Percentiles rank a stretch among this genome's conserved stretches.
Evolutionary conservation across 805 yeast species (phyloP).

Genomic region (Zygosaccharomyces siamensis): DNA sequence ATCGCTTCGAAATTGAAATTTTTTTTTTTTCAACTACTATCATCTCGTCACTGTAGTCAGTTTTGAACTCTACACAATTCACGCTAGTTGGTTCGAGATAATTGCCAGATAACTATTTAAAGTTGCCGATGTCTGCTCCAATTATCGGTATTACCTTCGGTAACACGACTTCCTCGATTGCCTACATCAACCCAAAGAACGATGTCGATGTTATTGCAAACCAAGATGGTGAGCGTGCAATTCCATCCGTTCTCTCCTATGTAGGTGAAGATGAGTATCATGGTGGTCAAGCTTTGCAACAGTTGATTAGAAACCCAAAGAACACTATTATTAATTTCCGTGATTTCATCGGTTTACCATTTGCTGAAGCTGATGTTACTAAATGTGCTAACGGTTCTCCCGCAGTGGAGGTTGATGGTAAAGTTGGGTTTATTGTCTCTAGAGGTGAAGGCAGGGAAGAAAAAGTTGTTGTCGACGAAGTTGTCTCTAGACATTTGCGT

Average conservation of each 20-base stretch:
- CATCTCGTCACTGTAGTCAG: slow-evolving; percentile 7
- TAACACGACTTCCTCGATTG: slow-evolving; percentile 92
- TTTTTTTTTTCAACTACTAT: slow-evolving; percentile 8
- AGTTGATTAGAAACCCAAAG: slow-evolving; percentile 81
- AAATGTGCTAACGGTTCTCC: slow-evolving; percentile 53
- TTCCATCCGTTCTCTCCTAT: slow-evolving; percentile 87
- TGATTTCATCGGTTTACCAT: slow-evolving; percentile 79
- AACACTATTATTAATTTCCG: slow-evolving; percentile 89
- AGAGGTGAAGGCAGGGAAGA: slow-evolving; percentile 47
- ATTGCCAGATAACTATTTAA: neutral
- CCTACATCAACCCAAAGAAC: slow-evolving; percentile 82
- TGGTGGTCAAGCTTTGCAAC: slow-evolving; percentile 93
- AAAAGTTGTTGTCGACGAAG: slow-evolving; percentile 66
- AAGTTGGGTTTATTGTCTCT: slow-evolving; percentile 59
- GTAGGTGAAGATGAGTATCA: slow-evolving; percentile 95
- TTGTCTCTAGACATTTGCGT: slow-evolving; percentile 74
- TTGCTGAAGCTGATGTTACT: slow-evolving; percentile 62
- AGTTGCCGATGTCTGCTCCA: slow-evolving; percentile 36
- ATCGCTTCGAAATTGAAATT: slow-evolving; percentile 8
- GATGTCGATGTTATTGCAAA: slow-evolving; percentile 92
- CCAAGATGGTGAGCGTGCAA: slow-evolving; percentile 97
- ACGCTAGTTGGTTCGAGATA: neutral
- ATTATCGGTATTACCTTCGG: slow-evolving; percentile 96
- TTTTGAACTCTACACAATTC: neutral
- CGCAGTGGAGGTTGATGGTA: slow-evolving; percentile 45